Evolutionary conservation across 2,329 filamentous ascomycete species (phyloP).

Genomic region (Fusarium domesticum): DNA sequence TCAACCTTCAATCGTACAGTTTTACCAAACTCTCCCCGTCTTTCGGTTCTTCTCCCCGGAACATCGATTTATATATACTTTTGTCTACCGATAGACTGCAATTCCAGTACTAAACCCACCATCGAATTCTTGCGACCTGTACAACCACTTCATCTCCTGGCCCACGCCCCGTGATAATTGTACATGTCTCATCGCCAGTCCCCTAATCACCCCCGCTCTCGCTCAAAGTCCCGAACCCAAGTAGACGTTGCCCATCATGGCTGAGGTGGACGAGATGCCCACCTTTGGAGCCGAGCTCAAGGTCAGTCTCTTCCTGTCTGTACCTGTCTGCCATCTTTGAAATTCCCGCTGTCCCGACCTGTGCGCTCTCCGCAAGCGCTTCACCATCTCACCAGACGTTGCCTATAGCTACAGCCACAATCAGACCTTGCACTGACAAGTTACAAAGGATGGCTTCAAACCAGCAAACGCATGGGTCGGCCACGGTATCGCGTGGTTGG

Average conservation of each 20-base stretch:
- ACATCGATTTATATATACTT: not conserved
- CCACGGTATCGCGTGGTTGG: slow-evolving; percentile 88
- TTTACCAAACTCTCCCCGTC: slow-evolving; percentile 8
- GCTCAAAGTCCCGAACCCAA: slow-evolving; percentile 18
- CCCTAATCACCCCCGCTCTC: slow-evolving; percentile 16
- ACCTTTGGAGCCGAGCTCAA: slow-evolving; percentile 94
- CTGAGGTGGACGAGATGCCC: slow-evolving; percentile 76
- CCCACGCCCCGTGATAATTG: slow-evolving; percentile 6
- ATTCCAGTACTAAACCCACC: not conserved
- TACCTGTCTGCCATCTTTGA: not conserved
- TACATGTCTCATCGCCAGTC: slow-evolving; percentile 24
- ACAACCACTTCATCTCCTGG: not conserved
- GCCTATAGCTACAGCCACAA: slow-evolving; percentile 12
- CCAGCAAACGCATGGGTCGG: slow-evolving; percentile 88
- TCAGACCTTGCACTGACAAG: slow-evolving; percentile 6
- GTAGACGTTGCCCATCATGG: slow-evolving; percentile 53
- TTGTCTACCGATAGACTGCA: not conserved
- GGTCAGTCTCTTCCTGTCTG: slow-evolving; percentile 48
- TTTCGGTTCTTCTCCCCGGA: too few relatives aligned
- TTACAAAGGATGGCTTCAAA: slow-evolving; percentile 87
- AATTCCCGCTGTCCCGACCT: not conserved
- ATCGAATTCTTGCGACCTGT: not conserved
- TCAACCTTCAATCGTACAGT: slow-evolving; percentile 19
- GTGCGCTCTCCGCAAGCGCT: slow-evolving; percentile 9
- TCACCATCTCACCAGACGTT: slow-evolving; percentile 1